These are phyloP conservation scores for Zhuliangozyma parablackwelliae DNA, from an alignment of 1,139 yeast species.

Conservation along the genomic window DNA sequence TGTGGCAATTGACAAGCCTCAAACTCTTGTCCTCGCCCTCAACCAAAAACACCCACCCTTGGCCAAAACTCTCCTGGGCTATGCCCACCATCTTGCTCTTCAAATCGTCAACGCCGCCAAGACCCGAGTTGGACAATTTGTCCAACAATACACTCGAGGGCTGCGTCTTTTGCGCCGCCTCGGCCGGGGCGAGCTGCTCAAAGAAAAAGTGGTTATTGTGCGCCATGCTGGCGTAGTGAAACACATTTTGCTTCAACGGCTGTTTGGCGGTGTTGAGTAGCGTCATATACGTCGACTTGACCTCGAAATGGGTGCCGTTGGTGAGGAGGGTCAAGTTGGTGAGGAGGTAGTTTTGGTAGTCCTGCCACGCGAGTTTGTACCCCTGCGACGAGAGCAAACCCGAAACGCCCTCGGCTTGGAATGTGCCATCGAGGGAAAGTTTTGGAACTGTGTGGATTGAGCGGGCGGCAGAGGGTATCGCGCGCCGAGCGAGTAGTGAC, in stretches of 20 bases:
- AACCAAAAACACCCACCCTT: conserved; percentile 87
- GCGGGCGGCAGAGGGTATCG: conserved; percentile 13
- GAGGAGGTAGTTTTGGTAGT: conserved; percentile 69
- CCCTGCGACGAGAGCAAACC: conserved; percentile 71
- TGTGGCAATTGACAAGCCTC: conserved; percentile 60
- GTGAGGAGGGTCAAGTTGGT: conserved; percentile 70
- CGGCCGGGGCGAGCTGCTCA: conserved; percentile 51
- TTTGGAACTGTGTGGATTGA: conserved; percentile 63
- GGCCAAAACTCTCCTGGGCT: conserved; percentile 56
- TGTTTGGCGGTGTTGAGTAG: conserved; percentile 68
- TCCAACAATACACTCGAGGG: conserved; percentile 50
- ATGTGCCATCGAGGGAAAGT: conserved; percentile 36
- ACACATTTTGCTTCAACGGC: conserved; percentile 64
- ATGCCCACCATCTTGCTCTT: conserved; percentile 48
- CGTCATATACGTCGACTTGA: conserved; percentile 73
- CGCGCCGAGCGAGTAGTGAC: not conserved
- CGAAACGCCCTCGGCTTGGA: not conserved
- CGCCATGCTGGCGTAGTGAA: conserved; percentile 86
- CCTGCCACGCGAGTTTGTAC: conserved; percentile 71
- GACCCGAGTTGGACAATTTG: conserved; percentile 35
- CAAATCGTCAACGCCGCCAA: conserved; percentile 35
- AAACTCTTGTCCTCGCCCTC: conserved; percentile 69
- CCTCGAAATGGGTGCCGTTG: conserved; percentile 75
- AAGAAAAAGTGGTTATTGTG: conserved; percentile 90
- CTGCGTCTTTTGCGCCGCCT: conserved; percentile 29